Percentiles rank a stretch among this genome's conserved stretches.
phyloP scores from a whole-genome alignment of 352 stramenopile genomes.

The Blastocystis sp. region DNA sequence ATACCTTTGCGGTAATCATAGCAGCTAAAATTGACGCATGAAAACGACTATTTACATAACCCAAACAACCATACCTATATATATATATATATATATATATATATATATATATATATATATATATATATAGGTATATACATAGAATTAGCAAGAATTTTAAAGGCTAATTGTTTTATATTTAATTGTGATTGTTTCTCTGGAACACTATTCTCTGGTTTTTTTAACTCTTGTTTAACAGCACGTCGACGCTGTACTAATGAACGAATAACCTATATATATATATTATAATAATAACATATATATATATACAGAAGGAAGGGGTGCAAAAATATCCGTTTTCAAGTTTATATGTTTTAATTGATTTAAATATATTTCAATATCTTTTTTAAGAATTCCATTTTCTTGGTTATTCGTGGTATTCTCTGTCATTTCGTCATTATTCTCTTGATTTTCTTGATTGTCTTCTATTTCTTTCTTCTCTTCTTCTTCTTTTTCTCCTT shows the following conservation, averaged over 20 bases:
- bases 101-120: too few relatives aligned
- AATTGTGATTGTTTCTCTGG: constrained; percentile 64
- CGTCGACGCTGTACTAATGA: constrained; percentile 79
- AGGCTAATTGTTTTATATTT: constrained; percentile 93
- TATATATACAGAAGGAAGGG: constrained; percentile 34
- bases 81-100: too few relatives aligned
- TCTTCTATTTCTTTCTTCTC: constrained; percentile 48
- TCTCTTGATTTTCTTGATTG: constrained; percentile 45
- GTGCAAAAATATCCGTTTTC: constrained; percentile 3
- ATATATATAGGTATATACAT: too few relatives aligned
- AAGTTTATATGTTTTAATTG: neutral
- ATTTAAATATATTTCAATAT: constrained; percentile 42
- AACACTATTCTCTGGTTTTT: constrained; percentile 72
- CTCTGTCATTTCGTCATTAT: constrained; percentile 39
- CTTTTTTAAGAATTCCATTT: constrained; percentile 46
- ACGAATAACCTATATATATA: too few relatives aligned
- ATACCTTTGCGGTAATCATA: constrained; percentile 70
- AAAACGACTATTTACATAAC: constrained; percentile 89
- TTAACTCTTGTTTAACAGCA: constrained; percentile 85
- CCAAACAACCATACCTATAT: constrained; percentile 96
- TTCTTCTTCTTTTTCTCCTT: constrained; percentile 48
- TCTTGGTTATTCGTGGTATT: constrained; percentile 59
- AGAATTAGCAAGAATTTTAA: constrained; percentile 98
- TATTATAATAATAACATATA: too few relatives aligned
- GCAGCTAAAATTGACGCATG: constrained; percentile 92